These are phyloP conservation scores for Sarocladium brachiariae DNA, from an alignment of 2,329 filamentous ascomycete species.

Conservation along the genomic window DNA sequence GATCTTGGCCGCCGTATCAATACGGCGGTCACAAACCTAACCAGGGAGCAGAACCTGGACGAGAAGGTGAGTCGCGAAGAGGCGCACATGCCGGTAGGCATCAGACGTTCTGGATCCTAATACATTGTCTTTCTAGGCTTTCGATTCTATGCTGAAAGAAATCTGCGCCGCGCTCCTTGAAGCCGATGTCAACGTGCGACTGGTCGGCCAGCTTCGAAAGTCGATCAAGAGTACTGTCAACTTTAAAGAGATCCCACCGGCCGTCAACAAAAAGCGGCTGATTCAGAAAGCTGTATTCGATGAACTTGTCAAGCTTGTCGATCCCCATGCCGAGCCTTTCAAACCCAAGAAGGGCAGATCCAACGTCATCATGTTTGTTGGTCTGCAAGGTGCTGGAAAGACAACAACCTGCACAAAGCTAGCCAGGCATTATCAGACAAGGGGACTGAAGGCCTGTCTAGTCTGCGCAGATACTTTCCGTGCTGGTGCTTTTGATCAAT, in stretches of 20 bases:
- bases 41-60: slow-evolving; percentile 84
- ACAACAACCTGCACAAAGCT: slow-evolving; percentile 98
- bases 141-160: slow-evolving; percentile 97
- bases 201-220: slow-evolving; percentile 85
- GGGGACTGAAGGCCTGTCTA: slow-evolving; percentile 86
- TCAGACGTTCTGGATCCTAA: no score
- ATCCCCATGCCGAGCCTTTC: slow-evolving; percentile 91
- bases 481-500: slow-evolving; percentile 94
- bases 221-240: slow-evolving; percentile 88
- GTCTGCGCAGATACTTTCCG: slow-evolving; percentile 98
- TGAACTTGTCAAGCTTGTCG: slow-evolving; percentile 89
- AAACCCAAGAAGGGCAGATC: slow-evolving; percentile 93
- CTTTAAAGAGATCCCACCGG: slow-evolving; percentile 85
- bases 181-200: slow-evolving; percentile 93
- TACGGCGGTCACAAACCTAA: slow-evolving; percentile 88
- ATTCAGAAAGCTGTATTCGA: slow-evolving; percentile 98
- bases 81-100: no score
- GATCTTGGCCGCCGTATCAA: slow-evolving; percentile 98
- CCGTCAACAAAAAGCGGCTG: slow-evolving; percentile 95
- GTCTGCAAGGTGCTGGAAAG: slow-evolving; percentile 94
- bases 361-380: slow-evolving; percentile 99
- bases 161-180: slow-evolving; percentile 93
- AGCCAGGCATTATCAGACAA: slow-evolving; percentile 85
- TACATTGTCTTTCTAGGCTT: slow-evolving; percentile 59
- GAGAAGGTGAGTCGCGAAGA: slow-evolving; percentile 63